Base-by-base conservation (phyloP, 768 basidiomycete species). In the Podaxis pistillaris region DNA sequence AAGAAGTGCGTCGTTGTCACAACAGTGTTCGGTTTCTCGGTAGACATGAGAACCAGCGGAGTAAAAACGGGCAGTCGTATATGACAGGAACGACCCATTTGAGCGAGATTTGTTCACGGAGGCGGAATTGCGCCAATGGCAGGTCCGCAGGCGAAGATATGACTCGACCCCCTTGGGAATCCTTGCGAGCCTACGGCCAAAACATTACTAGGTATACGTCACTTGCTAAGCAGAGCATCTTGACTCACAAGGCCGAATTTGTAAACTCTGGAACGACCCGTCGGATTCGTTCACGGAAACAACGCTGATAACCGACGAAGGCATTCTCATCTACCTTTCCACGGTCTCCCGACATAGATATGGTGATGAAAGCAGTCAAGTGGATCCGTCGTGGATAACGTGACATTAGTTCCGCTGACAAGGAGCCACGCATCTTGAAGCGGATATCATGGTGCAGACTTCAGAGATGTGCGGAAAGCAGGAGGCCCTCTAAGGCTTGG, bases 251-350 rank as follows among this genome's bases (percentile, higher is more conserved):
- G 12, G 60, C 60, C 54, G 19, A 7, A 62, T 55, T 44, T 47
- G 60, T 62, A 44, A 49, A 56, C 9, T 56, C 44, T 37, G 36
- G 60, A 56, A 62, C 41, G 33, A 47, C 49, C 44, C 24, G 13
- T 55, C 30, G 60, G 36, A 52, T 26, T 12, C n/a, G 19, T 41
- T 13, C 37, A 61, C n/a, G 60, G 46, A 44, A 47, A 53, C 37
- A 36, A n/a, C 36, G 38, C 24, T 60, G 59, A 60, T 60, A 46
- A 54, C 51, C 59, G 59, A 60, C 50, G 40, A 54, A 46, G 59
- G 15, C 8, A 8, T 59, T 37, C 33, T 37, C 44, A 44, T 30
- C 51, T 44, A 19, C 26, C 40, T 46, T 60, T 41, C 57, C 46
- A 49, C 28, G 30, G 28, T 24, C 50, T 44, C n/a, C 44, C 37